These are phyloP conservation scores for Mercurialis annua DNA, from an alignment of 345 rosid genomes.

Conservation along the genomic window DNA sequence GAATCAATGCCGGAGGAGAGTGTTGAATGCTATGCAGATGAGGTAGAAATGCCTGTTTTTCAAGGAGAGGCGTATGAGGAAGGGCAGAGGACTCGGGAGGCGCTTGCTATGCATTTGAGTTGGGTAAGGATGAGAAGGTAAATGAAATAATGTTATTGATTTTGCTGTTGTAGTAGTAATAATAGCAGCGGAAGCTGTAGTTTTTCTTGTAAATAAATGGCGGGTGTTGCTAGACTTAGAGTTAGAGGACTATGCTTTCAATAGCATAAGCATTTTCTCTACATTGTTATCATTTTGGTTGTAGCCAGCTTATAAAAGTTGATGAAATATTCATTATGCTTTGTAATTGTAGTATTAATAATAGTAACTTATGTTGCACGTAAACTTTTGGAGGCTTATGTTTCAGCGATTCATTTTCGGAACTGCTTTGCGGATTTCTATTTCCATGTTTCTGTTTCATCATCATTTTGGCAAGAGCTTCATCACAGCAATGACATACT, in stretches of 20 bases:
- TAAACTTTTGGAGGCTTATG: no score
- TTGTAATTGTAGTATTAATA: no score
- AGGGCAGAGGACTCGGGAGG: slow-evolving; percentile 50
- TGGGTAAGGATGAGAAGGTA: slow-evolving; percentile 41
- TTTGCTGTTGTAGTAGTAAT: background rate
- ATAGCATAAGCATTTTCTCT: background rate
- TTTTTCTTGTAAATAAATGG: slow-evolving; percentile 3
- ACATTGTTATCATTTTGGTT: background rate
- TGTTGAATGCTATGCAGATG: slow-evolving; percentile 21
- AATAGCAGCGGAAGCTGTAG: background rate
- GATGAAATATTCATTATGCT: no score
- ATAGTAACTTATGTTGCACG: no score
- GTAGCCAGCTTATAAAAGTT: no score
- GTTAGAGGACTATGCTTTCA: no score
- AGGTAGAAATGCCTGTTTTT: slow-evolving; percentile 31
- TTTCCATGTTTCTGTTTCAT: no score
- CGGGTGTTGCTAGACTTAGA: background rate
- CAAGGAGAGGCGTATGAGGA: slow-evolving; percentile 42
- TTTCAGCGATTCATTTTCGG: no score
- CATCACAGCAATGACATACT: no score
- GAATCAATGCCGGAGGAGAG: slow-evolving; percentile 40
- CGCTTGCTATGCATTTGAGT: slow-evolving; percentile 54
- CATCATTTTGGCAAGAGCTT: no score
- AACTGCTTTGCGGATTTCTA: no score
- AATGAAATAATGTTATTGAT: slow-evolving; percentile 16